These are phyloP conservation scores for Ichthyophthirius multifiliis DNA, from an alignment of 169 alveolate genomes.

Conservation along the genomic window DNA sequence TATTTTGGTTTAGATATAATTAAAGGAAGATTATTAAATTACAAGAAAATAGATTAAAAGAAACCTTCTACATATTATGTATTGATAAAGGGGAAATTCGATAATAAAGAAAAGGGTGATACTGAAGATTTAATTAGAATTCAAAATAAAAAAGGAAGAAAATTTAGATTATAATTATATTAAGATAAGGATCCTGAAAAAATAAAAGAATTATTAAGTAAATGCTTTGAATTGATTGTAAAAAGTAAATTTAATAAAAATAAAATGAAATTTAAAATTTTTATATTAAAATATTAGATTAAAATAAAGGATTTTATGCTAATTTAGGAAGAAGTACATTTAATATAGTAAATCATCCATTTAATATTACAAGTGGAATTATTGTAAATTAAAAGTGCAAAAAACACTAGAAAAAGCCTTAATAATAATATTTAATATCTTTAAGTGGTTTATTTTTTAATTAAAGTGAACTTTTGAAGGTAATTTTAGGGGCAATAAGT, in stretches of 20 bases:
- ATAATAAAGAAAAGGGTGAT: background rate
- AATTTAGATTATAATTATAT: background rate
- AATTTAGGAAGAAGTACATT: background rate
- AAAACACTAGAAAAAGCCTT: background rate
- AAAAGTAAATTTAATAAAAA: background rate
- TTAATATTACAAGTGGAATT: background rate
- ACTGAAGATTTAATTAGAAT: background rate
- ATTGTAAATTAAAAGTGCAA: background rate
- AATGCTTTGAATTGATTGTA: background rate
- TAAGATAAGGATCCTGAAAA: background rate
- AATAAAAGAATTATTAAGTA: background rate
- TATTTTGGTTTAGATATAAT: constrained; percentile 7
- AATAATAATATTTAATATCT: background rate
- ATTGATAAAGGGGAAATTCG: background rate
- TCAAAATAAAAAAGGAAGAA: constrained; percentile 12
- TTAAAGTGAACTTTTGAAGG: background rate
- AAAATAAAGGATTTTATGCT: constrained; percentile 4
- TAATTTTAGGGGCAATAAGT: background rate
- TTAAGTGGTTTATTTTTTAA: background rate
- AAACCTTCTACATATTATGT: background rate
- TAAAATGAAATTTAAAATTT: too few relatives aligned
- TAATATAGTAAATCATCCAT: background rate
- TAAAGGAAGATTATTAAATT: background rate
- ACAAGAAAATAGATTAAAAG: background rate
- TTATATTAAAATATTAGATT: too few relatives aligned